Base-by-base conservation (phyloP, 2,329 filamentous ascomycete genomes). In the Tolypocladium nubicola region DNA sequence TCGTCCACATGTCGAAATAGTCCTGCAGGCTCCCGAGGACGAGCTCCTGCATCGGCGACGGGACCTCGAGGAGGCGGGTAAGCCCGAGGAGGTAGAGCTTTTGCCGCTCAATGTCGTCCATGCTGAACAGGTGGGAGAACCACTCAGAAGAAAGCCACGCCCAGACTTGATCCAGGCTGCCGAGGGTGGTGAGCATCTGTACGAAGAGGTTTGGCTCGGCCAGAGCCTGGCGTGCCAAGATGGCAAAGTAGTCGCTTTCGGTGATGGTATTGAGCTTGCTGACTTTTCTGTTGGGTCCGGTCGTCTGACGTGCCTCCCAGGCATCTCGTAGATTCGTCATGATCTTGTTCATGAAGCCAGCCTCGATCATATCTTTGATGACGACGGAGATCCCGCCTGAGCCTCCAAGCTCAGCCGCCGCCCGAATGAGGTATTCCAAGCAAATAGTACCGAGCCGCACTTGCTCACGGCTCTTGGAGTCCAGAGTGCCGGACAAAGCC, bases 221-320 rank as follows among this genome's bases (percentile, higher is more conserved):
- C 2, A 96, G 74, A 0, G 86, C 83, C 19, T 97, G 80, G 1
- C 92, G 87, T 2, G 90, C 86, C 2, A 99, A 78, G 2, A 97
- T 84, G 5, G 84, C 82, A 66, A 96, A 88, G 69, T 96, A 96
- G 67, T 96, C 89, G 0, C 88, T 88, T 67, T 96, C 85, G 1
- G 89, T 86, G 13, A 91, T 80, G 14, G 85, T 84, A 64, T 87
- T 87, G 39, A 97, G 81, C 37, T 83, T 82, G 45, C 85, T 81
- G 23, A 83, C 78, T 62, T 81, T 88, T 33, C 81, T 81, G 65
- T 89, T 88, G 0, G 93, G 92, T 0, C 94, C 93, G 0, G 88
- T 89, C 0, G 88, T 90, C 68, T 95, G 86, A 64, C 89, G 86
- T 3, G 89, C 86, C 66, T 88, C 82, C 79, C 84, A 86, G 3